Base-by-base conservation (phyloP, 345 rosid genomes). In the Eucalyptus lansdowneana region DNA sequence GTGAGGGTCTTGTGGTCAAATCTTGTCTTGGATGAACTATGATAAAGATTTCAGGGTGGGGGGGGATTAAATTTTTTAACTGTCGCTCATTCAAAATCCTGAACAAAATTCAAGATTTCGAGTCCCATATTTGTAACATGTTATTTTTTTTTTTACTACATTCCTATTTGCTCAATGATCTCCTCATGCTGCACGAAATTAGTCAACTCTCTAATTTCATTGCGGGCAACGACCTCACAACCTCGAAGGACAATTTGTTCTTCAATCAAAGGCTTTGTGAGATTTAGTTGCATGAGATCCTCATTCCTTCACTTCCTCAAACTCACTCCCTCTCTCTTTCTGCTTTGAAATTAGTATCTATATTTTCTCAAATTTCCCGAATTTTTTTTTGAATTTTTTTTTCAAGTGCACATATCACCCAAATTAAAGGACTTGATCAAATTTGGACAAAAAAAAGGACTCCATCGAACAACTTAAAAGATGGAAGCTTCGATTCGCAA, bases 81-180 rank as follows among this genome's bases (percentile, higher is more conserved):
- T 0, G 1, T 62, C 1, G 4, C 9, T 29, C 9, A 62, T 27
- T 27, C 9, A 53, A 53, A 53, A 53, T 53, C 5, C 4, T 2
- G 1, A 62, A 62, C 17, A 62, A 62, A 62, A 62, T 29, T 62
- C 16, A 62, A 62, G 34, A 62, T 62, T 62, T 62, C 3, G 9
- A 62, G 31, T 62, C 17, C n/a, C 34, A 62, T 62, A 62, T 29
- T 62, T 14, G 34, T 29, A 62, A 7, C 17, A 62, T 62, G 17
- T 62, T 6, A 1, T 62, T 29, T 29, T 1, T 1, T 50, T 53
- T 53, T 53, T 53, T 19, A 7, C 5, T 29, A 62, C 72, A 29
- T 62, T 62, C 34, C 17, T 62, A 62, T 62, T 62, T 62, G 34
- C 31, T 27, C 5, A 2, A 29, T 13, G 9, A 1, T 29, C 72